phyloP scores from a whole-genome alignment of 345 rosid species.

The Camelina neglecta region DNA sequence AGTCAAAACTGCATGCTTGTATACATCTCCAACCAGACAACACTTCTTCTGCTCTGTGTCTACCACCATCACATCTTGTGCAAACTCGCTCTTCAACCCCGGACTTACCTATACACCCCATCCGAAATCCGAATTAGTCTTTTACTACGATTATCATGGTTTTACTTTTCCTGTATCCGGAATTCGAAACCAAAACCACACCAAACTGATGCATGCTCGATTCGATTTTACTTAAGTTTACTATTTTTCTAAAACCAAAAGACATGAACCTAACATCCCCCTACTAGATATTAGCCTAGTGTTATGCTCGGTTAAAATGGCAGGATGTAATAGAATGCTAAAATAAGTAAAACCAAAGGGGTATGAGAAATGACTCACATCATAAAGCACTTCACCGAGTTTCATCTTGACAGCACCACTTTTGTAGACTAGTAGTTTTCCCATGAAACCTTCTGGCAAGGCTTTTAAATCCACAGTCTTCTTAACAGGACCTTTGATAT shows the following conservation, averaged over 20 bases:
- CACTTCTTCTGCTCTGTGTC: constrained; percentile 58
- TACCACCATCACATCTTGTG: constrained; percentile 69
- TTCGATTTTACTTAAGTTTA: background rate
- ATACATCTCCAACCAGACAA: constrained; percentile 61
- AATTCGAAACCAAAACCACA: background rate
- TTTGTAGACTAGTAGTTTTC: constrained; percentile 79
- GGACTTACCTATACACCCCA: constrained; percentile 63
- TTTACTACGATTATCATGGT: background rate
- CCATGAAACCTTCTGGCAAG: constrained; percentile 78
- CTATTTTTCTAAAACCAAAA: background rate
- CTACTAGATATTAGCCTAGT: background rate
- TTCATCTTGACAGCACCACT: constrained; percentile 87
- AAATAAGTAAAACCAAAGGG: background rate
- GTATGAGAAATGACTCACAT: constrained; percentile 58
- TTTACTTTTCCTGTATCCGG: background rate
- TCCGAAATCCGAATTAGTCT: background rate
- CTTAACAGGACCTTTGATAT: constrained; percentile 3
- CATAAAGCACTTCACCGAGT: constrained; percentile 70
- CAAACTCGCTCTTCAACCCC: constrained; percentile 62
- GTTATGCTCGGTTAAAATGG: background rate
- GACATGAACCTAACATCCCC: background rate
- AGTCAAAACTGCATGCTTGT: constrained; percentile 65
- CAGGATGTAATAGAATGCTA: background rate
- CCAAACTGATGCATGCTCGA: background rate
- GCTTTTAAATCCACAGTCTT: constrained; percentile 46